phyloP scores from a whole-genome alignment of 768 basidiomycete species.

The Lentinula aciculospora region DNA sequence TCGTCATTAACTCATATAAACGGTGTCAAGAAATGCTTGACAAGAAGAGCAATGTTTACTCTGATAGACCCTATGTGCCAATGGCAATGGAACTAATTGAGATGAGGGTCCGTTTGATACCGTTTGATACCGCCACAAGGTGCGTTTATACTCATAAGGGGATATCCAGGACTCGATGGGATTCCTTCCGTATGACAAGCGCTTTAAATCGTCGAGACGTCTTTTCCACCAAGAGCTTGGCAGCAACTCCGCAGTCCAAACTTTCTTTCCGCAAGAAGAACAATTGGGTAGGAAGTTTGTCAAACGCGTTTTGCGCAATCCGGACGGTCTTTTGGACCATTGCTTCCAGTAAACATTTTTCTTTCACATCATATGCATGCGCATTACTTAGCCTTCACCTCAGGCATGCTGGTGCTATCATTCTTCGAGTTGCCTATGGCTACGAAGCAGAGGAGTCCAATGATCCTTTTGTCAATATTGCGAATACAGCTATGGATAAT shows the following conservation, averaged over 20 bases:
- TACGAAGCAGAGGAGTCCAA: constrained; percentile 8
- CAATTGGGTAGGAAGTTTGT: constrained; percentile 30
- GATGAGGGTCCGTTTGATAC: constrained; percentile 11
- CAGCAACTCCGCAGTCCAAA: constrained; percentile 22
- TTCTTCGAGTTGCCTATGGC: constrained; percentile 10
- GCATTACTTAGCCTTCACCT: too few species aligned
- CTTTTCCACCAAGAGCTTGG: constrained; percentile 33
- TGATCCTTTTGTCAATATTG: constrained; percentile 11
- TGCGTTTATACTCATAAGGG: constrained; percentile 12
- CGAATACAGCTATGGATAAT: constrained; percentile 7
- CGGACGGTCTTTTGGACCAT: constrained; percentile 24
- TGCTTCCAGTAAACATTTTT: constrained; percentile 24
- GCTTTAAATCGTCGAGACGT: constrained; percentile 29
- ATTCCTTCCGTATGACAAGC: constrained; percentile 32
- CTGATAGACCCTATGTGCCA: constrained; percentile 31
- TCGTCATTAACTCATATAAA: constrained; percentile 17
- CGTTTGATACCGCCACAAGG: not conserved
- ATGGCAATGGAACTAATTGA: constrained; percentile 20
- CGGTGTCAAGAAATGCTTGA: constrained; percentile 16
- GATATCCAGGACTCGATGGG: constrained; percentile 29
- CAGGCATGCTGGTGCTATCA: constrained; percentile 12
- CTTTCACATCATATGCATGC: not conserved
- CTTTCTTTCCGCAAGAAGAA: constrained; percentile 25
- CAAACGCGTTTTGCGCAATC: constrained; percentile 24
- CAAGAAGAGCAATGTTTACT: constrained; percentile 25